Evolutionary conservation across 1,284 basidiomycete genomes (phyloP), one percentile per base, ranked within the genome.

Genomic region (Melampsora medusae): DNA sequence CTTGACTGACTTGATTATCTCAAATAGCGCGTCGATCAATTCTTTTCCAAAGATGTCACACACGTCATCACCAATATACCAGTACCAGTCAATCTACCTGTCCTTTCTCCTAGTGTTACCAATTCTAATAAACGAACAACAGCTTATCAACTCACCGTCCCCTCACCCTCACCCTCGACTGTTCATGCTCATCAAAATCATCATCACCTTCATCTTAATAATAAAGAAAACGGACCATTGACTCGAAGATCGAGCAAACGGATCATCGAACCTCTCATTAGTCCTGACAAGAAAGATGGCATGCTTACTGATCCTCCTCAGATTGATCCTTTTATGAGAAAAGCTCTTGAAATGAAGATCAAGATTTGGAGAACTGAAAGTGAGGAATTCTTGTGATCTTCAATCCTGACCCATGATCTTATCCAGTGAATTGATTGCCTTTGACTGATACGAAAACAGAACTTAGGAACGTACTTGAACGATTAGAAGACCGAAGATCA

Each of bases 311-410:
- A 56, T 56, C 64, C 77, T 67, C 71, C 78, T 62, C 83, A 85
- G 53, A 84, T 85, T 67, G 85, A 87, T 53, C 86, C 87, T 75
- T 86, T 94, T 46, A 86, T 92, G 4, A 84, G 86, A 74, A 92
- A 94, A 82, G 93, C 94, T 1, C 84, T 88, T 66, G 86, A 86
- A 48, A 90, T 91, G 79, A 88, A 88, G 49, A 91, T 93, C 83
- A 98, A 97, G 84, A 89, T 98, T 38, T 99, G 97, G 95, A 89
- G 85, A 53, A 85, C 90, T 5, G 84, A 87, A 85, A 92, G 82
- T 94, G 87, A 80, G 91, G n/a, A n/a, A n/a, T n/a, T n/a, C n/a
- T n/a, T n/a, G n/a, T n/a, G n/a, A n/a, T n/a, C n/a, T n/a, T n/a
- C n/a, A n/a, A n/a, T n/a, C n/a, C n/a, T n/a, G n/a, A n/a, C n/a